phyloP scores from a whole-genome alignment of 306 rosid species.

The Dalbergia oliveri region DNA sequence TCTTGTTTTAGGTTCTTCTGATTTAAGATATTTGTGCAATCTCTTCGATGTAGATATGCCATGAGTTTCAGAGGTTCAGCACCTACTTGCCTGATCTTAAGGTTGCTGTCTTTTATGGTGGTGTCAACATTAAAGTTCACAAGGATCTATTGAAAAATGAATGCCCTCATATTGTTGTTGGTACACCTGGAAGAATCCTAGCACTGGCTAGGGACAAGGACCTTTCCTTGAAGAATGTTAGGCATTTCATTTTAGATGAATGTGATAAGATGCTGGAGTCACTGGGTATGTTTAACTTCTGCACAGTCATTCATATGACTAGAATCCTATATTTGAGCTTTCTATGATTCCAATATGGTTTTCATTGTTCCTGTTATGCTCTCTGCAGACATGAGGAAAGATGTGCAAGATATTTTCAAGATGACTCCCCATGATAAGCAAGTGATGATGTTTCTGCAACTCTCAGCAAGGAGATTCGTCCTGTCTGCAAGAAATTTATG shows the following conservation, averaged over 20 bases:
- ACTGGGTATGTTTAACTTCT: constrained; percentile 66
- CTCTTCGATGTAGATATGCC: constrained; percentile 75
- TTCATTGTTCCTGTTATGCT: constrained; percentile 35
- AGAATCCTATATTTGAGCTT: not conserved
- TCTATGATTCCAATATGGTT: not conserved
- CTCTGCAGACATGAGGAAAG: constrained; percentile 95
- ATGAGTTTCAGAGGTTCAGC: constrained; percentile 97
- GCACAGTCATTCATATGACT: not conserved
- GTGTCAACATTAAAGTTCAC: constrained; percentile 92
- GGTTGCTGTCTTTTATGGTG: constrained; percentile 99
- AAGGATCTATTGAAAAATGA: constrained; percentile 91
- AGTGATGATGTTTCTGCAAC: constrained; percentile 99
- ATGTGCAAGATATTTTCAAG: constrained; percentile 97
- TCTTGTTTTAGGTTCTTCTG: not conserved
- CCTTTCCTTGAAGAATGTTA: constrained; percentile 89
- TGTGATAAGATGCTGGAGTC: constrained; percentile 99
- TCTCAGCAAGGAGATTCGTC: constrained; percentile 99
- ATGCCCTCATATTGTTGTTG: constrained; percentile 99
- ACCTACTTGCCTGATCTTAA: constrained; percentile 92
- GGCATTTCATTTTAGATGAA: constrained; percentile 96
- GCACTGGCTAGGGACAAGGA: constrained; percentile 89
- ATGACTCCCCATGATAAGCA: constrained; percentile 99
- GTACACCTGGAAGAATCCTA: constrained; percentile 96
- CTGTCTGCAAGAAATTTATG: constrained; percentile 99
- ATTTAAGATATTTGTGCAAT: not conserved